A percentile compares a stretch with the other conserved stretches of the same genome.
Evolutionary conservation across 306 rosid species (phyloP).

Genomic region (Oxytropis ochrocephala): DNA sequence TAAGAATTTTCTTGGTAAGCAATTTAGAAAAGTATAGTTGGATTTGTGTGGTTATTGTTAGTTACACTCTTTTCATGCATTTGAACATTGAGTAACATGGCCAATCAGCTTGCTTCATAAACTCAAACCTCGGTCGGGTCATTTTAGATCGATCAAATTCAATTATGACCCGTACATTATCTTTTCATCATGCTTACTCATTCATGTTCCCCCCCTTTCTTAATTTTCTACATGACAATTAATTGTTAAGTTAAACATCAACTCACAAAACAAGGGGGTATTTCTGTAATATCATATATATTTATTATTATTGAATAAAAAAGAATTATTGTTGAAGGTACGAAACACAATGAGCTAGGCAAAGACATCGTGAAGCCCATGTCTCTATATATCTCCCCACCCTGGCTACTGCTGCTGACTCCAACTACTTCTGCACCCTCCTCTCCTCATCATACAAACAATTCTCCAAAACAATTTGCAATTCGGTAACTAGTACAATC

Average conservation of each 20-base stretch:
- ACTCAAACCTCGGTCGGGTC: not conserved
- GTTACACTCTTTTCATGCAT: constrained; percentile 18
- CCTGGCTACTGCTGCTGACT: constrained; percentile 30
- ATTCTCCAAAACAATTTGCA: not conserved
- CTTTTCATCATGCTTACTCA: constrained; percentile 11
- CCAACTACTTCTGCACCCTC: constrained; percentile 23
- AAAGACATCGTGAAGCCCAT: constrained; percentile 36
- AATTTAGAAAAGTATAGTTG: constrained; percentile 32
- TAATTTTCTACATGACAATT: not conserved
- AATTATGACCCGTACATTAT: constrained; percentile 11
- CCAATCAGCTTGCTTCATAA: constrained; percentile 29
- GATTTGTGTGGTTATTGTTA: constrained; percentile 6
- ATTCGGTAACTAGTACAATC: too few relatives aligned
- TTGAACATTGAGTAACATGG: constrained; percentile 19
- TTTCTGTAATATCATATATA: constrained; percentile 1
- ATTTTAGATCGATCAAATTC: constrained; percentile 22
- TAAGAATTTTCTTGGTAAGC: not conserved
- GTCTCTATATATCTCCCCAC: constrained; percentile 20
- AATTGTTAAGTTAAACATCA: not conserved
- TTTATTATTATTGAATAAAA: too few relatives aligned
- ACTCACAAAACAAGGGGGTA: constrained; percentile 3
- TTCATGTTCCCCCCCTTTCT: constrained; percentile 6
- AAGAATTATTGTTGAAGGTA: constrained; percentile 2
- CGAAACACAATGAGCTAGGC: constrained; percentile 27
- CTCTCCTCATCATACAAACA: constrained; percentile 1